Percentiles rank a stretch among this genome's conserved stretches.
Conservation (phyloP, 169 alveolate genomes). For the Cryptosporidium muris region DNA sequence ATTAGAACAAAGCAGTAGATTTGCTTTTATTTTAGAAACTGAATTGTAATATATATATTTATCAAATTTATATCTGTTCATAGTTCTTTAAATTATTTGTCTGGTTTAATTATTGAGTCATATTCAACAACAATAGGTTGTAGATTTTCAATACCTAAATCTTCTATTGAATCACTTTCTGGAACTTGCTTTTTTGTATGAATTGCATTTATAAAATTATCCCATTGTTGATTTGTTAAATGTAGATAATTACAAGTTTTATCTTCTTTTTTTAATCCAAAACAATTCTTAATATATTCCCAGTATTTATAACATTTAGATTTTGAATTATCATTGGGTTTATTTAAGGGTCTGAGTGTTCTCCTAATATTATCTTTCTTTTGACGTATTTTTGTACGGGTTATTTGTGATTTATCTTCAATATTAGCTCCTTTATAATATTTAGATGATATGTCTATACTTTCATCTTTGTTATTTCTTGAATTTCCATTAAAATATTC, state of each 20-base stretch:
- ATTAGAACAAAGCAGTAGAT: too few species aligned
- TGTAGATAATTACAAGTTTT: slow-evolving; percentile 27
- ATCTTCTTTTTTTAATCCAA: neutral
- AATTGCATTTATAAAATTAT: slow-evolving; percentile 38
- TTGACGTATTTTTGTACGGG: slow-evolving; percentile 8
- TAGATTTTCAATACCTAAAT: neutral
- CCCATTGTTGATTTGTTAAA: slow-evolving; percentile 48
- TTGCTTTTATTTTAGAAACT: too few species aligned
- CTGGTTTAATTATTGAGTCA: slow-evolving; percentile 16
- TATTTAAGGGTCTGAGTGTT: slow-evolving; percentile 20
- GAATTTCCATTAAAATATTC: slow-evolving; percentile 35
- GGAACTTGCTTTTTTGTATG: slow-evolving; percentile 7
- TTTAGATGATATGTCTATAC: slow-evolving; percentile 8
- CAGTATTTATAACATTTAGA: slow-evolving; percentile 5
- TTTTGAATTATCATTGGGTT: neutral
- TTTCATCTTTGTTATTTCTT: neutral
- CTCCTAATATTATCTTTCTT: slow-evolving; percentile 37
- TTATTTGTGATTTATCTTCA: slow-evolving; percentile 4
- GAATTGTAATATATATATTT: neutral
- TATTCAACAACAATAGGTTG: slow-evolving; percentile 46
- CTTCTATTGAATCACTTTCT: neutral
- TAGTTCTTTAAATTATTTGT: neutral
- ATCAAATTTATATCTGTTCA: neutral
- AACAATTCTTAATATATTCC: slow-evolving; percentile 18
- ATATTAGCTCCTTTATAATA: slow-evolving; percentile 5